Base-by-base conservation (phyloP, 2,329 filamentous ascomycete species). In the Pseudonectria buxi region DNA sequence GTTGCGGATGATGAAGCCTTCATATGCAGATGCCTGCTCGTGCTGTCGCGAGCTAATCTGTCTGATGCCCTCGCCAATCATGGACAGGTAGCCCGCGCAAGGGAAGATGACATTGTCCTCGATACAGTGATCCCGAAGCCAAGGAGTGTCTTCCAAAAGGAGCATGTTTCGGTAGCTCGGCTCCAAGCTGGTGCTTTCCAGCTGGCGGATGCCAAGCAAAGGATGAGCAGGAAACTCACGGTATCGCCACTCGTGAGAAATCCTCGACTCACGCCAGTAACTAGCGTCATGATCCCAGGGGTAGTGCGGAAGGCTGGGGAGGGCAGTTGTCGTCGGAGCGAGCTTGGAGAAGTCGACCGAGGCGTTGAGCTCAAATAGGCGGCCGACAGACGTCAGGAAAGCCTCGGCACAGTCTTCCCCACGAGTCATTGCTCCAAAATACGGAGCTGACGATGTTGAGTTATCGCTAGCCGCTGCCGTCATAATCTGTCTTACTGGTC, bases 41-140 rank as follows among this genome's bases (percentile, higher is more conserved):
- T n/a, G n/a, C n/a, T n/a, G n/a, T n/a, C n/a, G n/a, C n/a, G n/a
- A n/a, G n/a, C n/a, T 41, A 4, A 44, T 13, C 26, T 55, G 53
- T 4, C 45, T 31, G 6, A 48, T 15, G 2, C 44, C 54, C 27
- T 56, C 53, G 1, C 36, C 48, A 6, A 36, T 37, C 51, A 66
- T 55, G 7, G 58, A 55, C 1, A 60, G 46, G 18, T 57, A 54
- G 9, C 63, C 65, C 1, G 58, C 56, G 18, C 54, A 59, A 24
- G 67, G 61, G 30, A 64, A 65, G 39, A 69, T 56, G 26, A 61
- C 57, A 27, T 68, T 56, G 36, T 56, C 64, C 28, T 62, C 56
- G 53, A 69, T 62, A 7, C 49, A 40, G 52, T 70, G 68, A 36
- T 69, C 64, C n/a, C 64, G 51, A 1, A 67, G 52, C 35, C 70